Evolutionary conservation across 192 early-diverging fungal species (phyloP).

Genomic region (Radiomyces spectabilis): DNA sequence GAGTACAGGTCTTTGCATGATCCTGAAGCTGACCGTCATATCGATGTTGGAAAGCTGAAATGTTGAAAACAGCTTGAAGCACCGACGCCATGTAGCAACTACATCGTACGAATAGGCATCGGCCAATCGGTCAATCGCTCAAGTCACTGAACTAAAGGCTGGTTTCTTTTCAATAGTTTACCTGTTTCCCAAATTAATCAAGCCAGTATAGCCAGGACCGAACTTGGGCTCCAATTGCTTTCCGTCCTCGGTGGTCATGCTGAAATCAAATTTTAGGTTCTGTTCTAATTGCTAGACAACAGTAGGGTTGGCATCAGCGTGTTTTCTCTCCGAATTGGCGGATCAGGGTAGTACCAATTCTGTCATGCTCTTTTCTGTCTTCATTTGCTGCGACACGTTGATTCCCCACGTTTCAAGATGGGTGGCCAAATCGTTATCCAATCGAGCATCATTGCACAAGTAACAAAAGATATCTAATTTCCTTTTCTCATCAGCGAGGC

Average conservation of each 20-base stretch:
- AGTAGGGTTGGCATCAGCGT: too few relatives aligned
- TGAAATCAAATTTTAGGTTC: constrained; percentile 95
- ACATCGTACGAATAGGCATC: neutral
- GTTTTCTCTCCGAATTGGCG: too few relatives aligned
- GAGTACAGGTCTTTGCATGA: constrained; percentile 42
- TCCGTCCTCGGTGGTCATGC: constrained; percentile 96
- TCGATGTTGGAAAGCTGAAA: constrained; percentile 69
- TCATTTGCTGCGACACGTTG: constrained; percentile 69
- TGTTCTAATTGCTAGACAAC: constrained; percentile 92
- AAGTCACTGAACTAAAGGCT: too few relatives aligned
- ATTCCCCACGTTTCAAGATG: constrained; percentile 89
- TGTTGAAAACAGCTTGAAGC: constrained; percentile 79
- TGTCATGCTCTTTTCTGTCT: constrained; percentile 87
- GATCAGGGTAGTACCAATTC: constrained; percentile 70
- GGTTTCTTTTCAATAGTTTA: constrained; percentile 9
- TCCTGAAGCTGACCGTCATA: constrained; percentile 24
- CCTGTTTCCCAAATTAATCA: constrained; percentile 94
- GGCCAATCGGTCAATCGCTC: neutral
- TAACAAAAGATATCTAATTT: constrained; percentile 81
- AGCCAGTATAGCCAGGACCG: constrained; percentile 87
- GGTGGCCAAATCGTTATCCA: constrained; percentile 68
- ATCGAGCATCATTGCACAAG: constrained; percentile 69
- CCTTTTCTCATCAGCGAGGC: neutral
- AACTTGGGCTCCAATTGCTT: constrained; percentile 73
- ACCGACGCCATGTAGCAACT: constrained; percentile 98